Evolutionary conservation across 768 basidiomycete genomes (phyloP).

Genomic region (Podaxis pistillaris): DNA sequence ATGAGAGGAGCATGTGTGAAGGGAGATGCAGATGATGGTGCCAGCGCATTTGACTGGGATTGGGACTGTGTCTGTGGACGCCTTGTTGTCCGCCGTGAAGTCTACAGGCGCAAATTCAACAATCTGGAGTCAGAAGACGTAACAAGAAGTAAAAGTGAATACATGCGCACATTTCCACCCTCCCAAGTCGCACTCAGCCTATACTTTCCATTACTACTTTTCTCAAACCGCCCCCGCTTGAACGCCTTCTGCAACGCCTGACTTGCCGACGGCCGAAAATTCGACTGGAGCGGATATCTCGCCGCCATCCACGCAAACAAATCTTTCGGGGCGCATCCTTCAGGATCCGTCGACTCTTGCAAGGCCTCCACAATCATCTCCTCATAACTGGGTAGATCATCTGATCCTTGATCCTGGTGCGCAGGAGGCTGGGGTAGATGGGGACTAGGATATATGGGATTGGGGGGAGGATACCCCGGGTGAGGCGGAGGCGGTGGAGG

Average conservation of each 20-base stretch:
- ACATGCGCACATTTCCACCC: constrained; percentile 66
- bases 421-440: constrained; percentile 27
- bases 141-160: constrained; percentile 6
- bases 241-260: constrained; percentile 88
- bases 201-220: constrained; percentile 72
- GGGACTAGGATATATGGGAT: constrained; percentile 24
- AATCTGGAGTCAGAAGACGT: not conserved
- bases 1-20: constrained; percentile 59
- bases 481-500: constrained; percentile 33
- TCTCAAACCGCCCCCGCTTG: constrained; percentile 78
- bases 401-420: constrained; percentile 28
- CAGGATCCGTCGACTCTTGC: constrained; percentile 59
- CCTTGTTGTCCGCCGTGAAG: constrained; percentile 73
- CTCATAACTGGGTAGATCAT: constrained; percentile 82
- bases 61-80: constrained; percentile 64
- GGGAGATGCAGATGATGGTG: constrained; percentile 39
- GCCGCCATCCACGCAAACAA: constrained; percentile 83
- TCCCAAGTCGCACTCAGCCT: constrained; percentile 76
- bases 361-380: constrained; percentile 90
- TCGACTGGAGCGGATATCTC: constrained; percentile 80
- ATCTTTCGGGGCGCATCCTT: constrained; percentile 81
- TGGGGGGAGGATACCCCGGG: constrained; percentile 32
- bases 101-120: constrained; percentile 37
- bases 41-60: constrained; percentile 21
- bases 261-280: constrained; percentile 86